Evolutionary conservation across 2,329 filamentous ascomycete species (phyloP).

Genomic region (Cryphonectria nitschkei): DNA sequence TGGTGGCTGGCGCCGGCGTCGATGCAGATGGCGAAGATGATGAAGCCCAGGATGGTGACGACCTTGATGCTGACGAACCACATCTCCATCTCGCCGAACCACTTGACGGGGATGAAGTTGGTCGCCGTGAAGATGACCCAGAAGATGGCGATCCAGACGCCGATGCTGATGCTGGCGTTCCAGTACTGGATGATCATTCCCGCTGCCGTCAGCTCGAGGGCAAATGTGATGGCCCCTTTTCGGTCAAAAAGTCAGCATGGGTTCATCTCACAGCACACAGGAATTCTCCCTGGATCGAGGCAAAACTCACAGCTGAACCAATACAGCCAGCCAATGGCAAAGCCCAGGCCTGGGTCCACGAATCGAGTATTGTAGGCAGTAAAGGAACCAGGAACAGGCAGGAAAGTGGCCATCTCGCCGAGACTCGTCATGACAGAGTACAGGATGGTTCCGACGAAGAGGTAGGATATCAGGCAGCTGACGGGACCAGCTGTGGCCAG

Average conservation of each 20-base stretch:
- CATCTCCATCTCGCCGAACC: slow-evolving; percentile 27
- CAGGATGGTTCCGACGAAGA: slow-evolving; percentile 65
- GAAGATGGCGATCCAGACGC: slow-evolving; percentile 31
- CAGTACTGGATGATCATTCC: slow-evolving; percentile 14
- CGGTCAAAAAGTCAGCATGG: not conserved
- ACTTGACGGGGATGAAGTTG: slow-evolving; percentile 30
- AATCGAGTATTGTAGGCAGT: slow-evolving; percentile 72
- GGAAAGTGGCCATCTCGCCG: slow-evolving; percentile 62
- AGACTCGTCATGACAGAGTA: slow-evolving; percentile 74
- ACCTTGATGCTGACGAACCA: slow-evolving; percentile 28
- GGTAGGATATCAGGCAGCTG: slow-evolving; percentile 60
- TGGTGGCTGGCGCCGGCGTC: slow-evolving; percentile 53
- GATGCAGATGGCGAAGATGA: slow-evolving; percentile 64
- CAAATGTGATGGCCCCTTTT: slow-evolving; percentile 13
- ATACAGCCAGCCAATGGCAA: slow-evolving; percentile 82
- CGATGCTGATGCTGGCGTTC: slow-evolving; percentile 14
- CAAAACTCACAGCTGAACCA: slow-evolving; percentile 69
- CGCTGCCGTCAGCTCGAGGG: slow-evolving; percentile 9
- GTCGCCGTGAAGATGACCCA: slow-evolving; percentile 29
- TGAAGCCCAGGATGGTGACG: slow-evolving; percentile 41
- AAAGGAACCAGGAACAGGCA: slow-evolving; percentile 42
- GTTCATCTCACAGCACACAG: too few species aligned
- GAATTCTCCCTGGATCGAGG: too few species aligned
- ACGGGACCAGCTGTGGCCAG: slow-evolving; percentile 63
- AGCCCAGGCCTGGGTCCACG: slow-evolving; percentile 72